A percentile compares a stretch with the other conserved stretches of the same genome.
These are phyloP conservation scores for Dictyostelium capitatum DNA, from an alignment of 78 protist genomes.

Conservation along the genomic window DNA sequence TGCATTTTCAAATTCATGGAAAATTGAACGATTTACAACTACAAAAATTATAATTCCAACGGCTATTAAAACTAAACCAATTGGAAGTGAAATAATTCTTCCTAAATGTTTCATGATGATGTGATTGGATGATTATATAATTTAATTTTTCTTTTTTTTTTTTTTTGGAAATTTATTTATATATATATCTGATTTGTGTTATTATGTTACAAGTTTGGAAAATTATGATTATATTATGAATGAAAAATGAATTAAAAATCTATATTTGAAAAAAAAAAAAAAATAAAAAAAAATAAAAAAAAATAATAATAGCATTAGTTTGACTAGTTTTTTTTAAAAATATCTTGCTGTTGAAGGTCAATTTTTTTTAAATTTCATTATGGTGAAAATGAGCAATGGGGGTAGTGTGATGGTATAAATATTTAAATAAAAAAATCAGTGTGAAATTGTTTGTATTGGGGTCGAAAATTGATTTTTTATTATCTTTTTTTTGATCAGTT, in stretches of 20 bases:
- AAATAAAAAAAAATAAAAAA: background rate
- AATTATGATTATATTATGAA: background rate
- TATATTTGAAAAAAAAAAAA: background rate
- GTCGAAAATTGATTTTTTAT: no score
- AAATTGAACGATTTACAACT: slow-evolving; percentile 19
- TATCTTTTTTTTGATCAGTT: no score
- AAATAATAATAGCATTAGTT: no score
- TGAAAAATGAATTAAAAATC: no score
- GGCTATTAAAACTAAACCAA: slow-evolving; percentile 59
- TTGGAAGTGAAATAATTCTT: slow-evolving; percentile 28
- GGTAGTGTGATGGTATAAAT: no score
- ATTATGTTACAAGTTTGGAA: background rate
- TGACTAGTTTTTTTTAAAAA: no score
- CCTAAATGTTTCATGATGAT: slow-evolving; percentile 20
- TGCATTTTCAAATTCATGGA: slow-evolving; percentile 16
- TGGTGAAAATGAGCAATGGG: no score
- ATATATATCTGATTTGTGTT: background rate
- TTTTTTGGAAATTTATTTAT: background rate
- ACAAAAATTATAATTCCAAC: slow-evolving; percentile 66
- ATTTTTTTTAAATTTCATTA: no score
- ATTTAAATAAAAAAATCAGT: no score
- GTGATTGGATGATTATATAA: background rate
- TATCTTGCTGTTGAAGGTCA: no score
- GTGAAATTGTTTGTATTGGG: no score
- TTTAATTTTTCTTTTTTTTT: background rate